phyloP scores from a whole-genome alignment of 148 eudicot species.

The Vaccinium vitisidaea region DNA sequence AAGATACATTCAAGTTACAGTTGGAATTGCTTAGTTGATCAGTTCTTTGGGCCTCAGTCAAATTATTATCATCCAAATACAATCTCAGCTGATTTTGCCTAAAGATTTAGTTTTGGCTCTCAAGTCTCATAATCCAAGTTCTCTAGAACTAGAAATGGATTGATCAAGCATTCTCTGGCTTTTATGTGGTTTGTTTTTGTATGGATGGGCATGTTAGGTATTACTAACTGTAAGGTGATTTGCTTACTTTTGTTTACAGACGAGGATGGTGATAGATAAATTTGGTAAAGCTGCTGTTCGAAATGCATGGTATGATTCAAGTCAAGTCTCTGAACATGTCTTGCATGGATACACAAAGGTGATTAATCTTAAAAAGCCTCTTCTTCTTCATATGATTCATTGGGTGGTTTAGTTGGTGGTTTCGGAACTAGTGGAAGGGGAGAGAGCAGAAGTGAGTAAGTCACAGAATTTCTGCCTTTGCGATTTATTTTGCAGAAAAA shows the following conservation, averaged over 20 bases:
- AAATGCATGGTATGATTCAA: slow-evolving; percentile 80
- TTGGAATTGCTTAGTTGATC: neutral
- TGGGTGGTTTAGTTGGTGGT: neutral
- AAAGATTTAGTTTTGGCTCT: neutral
- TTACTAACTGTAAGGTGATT: neutral
- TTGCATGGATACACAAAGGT: slow-evolving; percentile 88
- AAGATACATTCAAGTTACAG: neutral
- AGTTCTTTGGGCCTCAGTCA: neutral
- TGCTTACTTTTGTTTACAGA: slow-evolving; percentile 37
- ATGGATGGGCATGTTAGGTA: neutral
- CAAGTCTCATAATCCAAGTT: neutral
- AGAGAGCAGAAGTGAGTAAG: neutral
- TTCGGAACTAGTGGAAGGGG: neutral
- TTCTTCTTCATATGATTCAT: neutral
- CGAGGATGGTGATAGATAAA: slow-evolving; percentile 76
- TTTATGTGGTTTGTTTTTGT: neutral
- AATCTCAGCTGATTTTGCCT: neutral
- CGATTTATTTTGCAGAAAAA: neutral
- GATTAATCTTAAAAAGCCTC: slow-evolving; percentile 3
- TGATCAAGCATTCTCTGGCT: slow-evolving; percentile 1
- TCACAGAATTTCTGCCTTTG: neutral
- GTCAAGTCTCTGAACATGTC: slow-evolving; percentile 60
- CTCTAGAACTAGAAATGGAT: neutral
- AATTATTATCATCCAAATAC: neutral
- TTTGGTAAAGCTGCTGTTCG: slow-evolving; percentile 70